These are phyloP conservation scores for Schizosaccharomyces octosporus DNA, from an alignment of 805 yeast genomes.

Conservation along the genomic window DNA sequence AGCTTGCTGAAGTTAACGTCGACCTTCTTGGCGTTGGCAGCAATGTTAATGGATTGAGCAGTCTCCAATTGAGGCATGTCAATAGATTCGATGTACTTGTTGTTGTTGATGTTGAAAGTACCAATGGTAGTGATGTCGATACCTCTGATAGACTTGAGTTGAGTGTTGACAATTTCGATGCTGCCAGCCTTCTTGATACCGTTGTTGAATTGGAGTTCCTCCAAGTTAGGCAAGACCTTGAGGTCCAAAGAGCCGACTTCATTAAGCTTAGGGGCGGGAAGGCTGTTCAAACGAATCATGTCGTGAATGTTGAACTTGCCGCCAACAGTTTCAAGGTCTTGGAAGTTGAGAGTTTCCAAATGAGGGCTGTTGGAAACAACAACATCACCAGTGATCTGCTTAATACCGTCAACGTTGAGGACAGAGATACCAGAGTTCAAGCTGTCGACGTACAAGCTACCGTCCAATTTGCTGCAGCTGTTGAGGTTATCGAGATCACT, in stretches of 20 bases:
- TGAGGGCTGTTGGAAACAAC: slow-evolving; percentile 36
- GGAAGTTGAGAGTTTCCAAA: slow-evolving; percentile 49
- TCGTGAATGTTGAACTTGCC: slow-evolving; percentile 38
- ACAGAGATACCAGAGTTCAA: slow-evolving; percentile 21
- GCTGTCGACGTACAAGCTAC: slow-evolving; percentile 38
- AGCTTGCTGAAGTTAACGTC: slow-evolving; percentile 29
- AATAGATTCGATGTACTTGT: slow-evolving; percentile 39
- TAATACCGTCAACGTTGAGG: slow-evolving; percentile 36
- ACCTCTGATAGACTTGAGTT: neutral
- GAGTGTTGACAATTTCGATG: neutral
- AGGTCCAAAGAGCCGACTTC: neutral
- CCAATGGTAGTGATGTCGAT: slow-evolving; percentile 40
- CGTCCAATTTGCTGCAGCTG: slow-evolving; percentile 56
- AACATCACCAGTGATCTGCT: slow-evolving; percentile 58
- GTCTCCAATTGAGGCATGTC: slow-evolving; percentile 48
- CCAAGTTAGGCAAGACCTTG: neutral
- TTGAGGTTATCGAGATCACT: slow-evolving; percentile 49
- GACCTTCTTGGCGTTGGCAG: slow-evolving; percentile 65
- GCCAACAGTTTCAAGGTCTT: slow-evolving; percentile 46
- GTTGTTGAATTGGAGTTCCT: neutral
- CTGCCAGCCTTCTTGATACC: neutral
- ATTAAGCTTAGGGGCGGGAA: neutral
- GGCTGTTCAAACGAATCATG: slow-evolving; percentile 14
- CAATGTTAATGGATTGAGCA: slow-evolving; percentile 47
- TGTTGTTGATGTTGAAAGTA: slow-evolving; percentile 60